These are phyloP conservation scores for Amanita exitialis DNA, from an alignment of 768 basidiomycete genomes.

Conservation along the genomic window DNA sequence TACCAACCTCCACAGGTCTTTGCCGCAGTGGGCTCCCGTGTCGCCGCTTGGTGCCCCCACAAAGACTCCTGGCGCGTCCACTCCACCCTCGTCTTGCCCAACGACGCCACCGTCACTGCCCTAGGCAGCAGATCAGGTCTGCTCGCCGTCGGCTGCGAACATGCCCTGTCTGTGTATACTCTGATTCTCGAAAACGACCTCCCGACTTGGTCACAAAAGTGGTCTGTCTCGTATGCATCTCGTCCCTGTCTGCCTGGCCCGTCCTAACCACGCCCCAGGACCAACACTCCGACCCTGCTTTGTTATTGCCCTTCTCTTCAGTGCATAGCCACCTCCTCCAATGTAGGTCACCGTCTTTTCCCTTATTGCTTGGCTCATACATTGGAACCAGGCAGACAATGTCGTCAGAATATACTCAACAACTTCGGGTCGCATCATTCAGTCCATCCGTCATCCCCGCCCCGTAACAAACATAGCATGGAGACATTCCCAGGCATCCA, in stretches of 20 bases:
- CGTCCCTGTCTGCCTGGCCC: slow-evolving; percentile 1
- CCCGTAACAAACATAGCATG: slow-evolving; percentile 61
- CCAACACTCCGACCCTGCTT: slow-evolving; percentile 37
- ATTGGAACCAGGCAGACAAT: slow-evolving; percentile 36
- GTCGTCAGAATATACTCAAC: slow-evolving; percentile 61
- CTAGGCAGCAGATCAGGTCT: slow-evolving; percentile 72
- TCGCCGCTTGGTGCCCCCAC: slow-evolving; percentile 73
- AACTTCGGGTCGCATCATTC: slow-evolving; percentile 58
- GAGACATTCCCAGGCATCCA: slow-evolving; percentile 61
- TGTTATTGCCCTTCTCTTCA: slow-evolving; percentile 71
- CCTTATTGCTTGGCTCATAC: not conserved
- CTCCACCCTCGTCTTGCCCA: slow-evolving; percentile 63
- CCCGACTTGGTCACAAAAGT: slow-evolving; percentile 76
- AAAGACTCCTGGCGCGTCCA: slow-evolving; percentile 69
- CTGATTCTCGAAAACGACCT: slow-evolving; percentile 74
- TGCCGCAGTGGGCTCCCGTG: slow-evolving; percentile 53
- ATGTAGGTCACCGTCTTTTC: slow-evolving; percentile 23
- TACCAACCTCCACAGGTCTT: slow-evolving; percentile 43
- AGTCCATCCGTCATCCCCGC: slow-evolving; percentile 65
- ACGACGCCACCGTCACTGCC: slow-evolving; percentile 42
- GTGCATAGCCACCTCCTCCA: slow-evolving; percentile 57
- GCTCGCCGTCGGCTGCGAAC: slow-evolving; percentile 57
- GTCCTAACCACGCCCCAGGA: slow-evolving; percentile 23
- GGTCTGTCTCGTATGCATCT: slow-evolving; percentile 47
- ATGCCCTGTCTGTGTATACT: slow-evolving; percentile 62